These are phyloP conservation scores for Clavulina sp. DNA, from an alignment of 768 basidiomycete genomes.

Conservation along the genomic window DNA sequence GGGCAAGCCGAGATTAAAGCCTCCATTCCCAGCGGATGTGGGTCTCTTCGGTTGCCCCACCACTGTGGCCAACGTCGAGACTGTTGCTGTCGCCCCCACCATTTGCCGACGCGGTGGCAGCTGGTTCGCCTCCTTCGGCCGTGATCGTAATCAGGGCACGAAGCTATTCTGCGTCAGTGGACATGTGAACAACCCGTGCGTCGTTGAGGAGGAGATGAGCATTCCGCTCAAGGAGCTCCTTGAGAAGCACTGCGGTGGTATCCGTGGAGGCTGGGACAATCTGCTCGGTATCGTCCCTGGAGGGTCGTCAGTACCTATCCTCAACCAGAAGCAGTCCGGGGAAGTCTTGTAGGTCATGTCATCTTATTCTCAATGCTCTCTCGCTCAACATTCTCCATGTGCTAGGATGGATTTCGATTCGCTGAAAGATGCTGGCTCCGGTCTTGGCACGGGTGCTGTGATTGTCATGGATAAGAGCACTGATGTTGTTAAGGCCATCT, in stretches of 20 bases:
- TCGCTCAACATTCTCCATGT: background rate
- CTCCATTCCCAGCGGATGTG: conserved; percentile 96
- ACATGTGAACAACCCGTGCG: conserved; percentile 95
- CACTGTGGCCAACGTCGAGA: conserved; percentile 97
- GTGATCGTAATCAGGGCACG: conserved; percentile 88
- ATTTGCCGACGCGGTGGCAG: conserved; percentile 75
- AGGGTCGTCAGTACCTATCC: conserved; percentile 83
- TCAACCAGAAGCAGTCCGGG: conserved; percentile 66
- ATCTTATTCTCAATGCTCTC: background rate
- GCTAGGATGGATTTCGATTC: conserved; percentile 95
- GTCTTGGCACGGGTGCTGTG: conserved; percentile 93
- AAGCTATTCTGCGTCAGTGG: conserved; percentile 94
- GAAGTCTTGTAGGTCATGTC: conserved; percentile 64
- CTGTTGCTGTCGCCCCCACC: conserved; percentile 92
- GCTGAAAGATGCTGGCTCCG: conserved; percentile 87
- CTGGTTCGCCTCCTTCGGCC: conserved; percentile 89
- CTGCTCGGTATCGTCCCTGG: conserved; percentile 92
- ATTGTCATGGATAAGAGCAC: conserved; percentile 99
- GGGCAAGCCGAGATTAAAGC: conserved; percentile 93
- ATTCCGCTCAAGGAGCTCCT: conserved; percentile 86
- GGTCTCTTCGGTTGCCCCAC: conserved; percentile 95
- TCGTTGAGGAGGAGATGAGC: conserved; percentile 98
- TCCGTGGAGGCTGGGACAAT: conserved; percentile 92
- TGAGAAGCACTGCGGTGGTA: conserved; percentile 94
- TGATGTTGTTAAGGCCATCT: conserved; percentile 85